Evolutionary conservation across 306 rosid species (phyloP).

Genomic region (Carpinus viminea): DNA sequence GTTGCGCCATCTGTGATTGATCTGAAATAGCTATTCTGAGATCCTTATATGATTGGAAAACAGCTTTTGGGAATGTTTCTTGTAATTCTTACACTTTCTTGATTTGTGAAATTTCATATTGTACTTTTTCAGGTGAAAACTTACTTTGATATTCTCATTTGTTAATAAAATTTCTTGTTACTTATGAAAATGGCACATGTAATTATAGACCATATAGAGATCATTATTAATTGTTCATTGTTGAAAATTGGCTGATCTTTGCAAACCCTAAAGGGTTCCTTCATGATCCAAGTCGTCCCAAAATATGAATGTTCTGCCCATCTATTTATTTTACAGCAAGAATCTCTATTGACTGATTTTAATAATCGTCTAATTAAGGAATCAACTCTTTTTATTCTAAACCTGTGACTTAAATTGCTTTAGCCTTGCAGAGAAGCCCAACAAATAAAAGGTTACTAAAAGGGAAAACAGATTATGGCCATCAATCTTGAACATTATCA

Average conservation of each 20-base stretch:
- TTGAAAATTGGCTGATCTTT: conserved; percentile 1
- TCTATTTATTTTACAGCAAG: not conserved
- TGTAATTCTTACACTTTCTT: not conserved
- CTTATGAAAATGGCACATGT: too few species aligned
- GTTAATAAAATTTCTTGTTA: not conserved
- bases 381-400: not conserved
- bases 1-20: not conserved
- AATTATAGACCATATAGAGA: not conserved
- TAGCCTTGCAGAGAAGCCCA: not conserved
- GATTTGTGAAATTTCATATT: not conserved
- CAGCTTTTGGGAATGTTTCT: not conserved
- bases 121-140: not conserved
- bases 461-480: too few species aligned
- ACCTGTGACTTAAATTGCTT: not conserved
- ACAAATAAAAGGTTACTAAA: not conserved
- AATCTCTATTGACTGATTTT: not conserved
- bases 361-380: not conserved
- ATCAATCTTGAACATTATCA: not conserved
- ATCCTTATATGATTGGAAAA: not conserved
- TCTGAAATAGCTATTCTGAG: not conserved
- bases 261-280: not conserved
- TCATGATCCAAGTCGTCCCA: not conserved
- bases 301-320: not conserved
- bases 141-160: not conserved
- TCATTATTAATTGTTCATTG: not conserved